Base-by-base conservation (phyloP, 2,329 filamentous ascomycete species). In the Atkinsonella hypoxylon region DNA sequence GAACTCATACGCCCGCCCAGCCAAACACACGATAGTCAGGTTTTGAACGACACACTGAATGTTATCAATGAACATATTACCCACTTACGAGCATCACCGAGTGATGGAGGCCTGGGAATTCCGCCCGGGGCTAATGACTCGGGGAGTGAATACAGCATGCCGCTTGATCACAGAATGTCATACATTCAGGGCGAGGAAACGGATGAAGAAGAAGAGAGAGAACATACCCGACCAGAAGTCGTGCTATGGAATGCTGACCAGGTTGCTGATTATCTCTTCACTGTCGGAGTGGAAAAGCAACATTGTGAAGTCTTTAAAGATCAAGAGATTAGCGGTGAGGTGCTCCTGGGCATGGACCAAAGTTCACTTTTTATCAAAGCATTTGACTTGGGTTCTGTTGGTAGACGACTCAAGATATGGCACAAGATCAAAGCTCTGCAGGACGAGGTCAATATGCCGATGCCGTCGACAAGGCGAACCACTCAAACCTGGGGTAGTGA, bases 41-140 rank as follows among this genome's bases (percentile, higher is more conserved):
- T 96, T 47, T 85, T 97, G 73, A 89, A 90, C 64, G 90, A 97
- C 65, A 96, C 91, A 0, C 71, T 97, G 48, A 95, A 89, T 61
- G 91, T 97, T 52, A 97, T 97, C 60, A 85, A 97, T 65, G 91
- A 97, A 68, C 91, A 96, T 64, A 95, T 97, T 59, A 95, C 89
- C 41, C 87, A 95, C 64, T 79, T 97, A 56, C 73, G 78, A 54
- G 77, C 76, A 17, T 70, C 77, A 7, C 70, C 73, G 5, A 73
- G 68, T 54, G 76, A 71, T 54, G 77, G 79, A 26, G 67, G 64
- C 34, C 59, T 83, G 55, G 71, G 78, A 56, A 61, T 75, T 50
- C 67, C 70, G 48, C 68, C 76, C 41, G 87, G 81, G 55, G 68
- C 75, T 42, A 88, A 82, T 55, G 88, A 94, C 65, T 94, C 89